Evolutionary conservation across 495 filamentous ascomycete species (phyloP), one percentile per base, ranked within the genome.

Genomic region (Rostrohypoxylon terebratum): DNA sequence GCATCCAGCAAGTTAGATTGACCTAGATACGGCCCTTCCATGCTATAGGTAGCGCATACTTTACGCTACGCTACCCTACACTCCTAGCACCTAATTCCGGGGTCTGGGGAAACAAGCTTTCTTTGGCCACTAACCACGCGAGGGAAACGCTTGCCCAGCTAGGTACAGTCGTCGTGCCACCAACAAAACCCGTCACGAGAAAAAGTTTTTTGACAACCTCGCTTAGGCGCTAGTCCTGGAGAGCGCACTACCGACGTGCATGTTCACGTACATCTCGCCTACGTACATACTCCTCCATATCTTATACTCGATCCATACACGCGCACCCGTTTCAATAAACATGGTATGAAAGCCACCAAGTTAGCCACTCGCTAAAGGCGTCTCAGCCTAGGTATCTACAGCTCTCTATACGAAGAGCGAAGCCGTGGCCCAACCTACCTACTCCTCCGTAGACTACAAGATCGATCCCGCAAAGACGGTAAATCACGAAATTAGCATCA

Each of bases 61-160:
- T 45, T 45, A 45, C 42, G 14, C 8, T 21, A 48, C 44, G 16
- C 16, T 50, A 0, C 18, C 18, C 18, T 3, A 1, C 18, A 16
- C 18, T 20, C 16, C 40, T n/a, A 21, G 44, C 21, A 48, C 42
- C 42, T 45, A 45, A 45, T 45, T 45, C 42, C 42, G 48, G 48
- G 48, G 23, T 53, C 48, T 53, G 48, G 48, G 48, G 48, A 53
- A 53, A 53, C 48, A 53, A 53, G 48, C 48, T 53, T 53, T 53
- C 42, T 45, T 4, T 9, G 4, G 4, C 18, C 42, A n/a, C 42
- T 45, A 45, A n/a, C 13, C 38, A 28, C 42, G 42, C 16, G 11
- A 31, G 23, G 48, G 7, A 53, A 53, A 13, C 4, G 13, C 11
- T 11, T 53, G 28, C 11, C 23, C 14, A 45, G 8, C 23, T 25